Evolutionary conservation across 495 filamentous ascomycete species (phyloP).

Genomic region (Apiosordaria backusii): DNA sequence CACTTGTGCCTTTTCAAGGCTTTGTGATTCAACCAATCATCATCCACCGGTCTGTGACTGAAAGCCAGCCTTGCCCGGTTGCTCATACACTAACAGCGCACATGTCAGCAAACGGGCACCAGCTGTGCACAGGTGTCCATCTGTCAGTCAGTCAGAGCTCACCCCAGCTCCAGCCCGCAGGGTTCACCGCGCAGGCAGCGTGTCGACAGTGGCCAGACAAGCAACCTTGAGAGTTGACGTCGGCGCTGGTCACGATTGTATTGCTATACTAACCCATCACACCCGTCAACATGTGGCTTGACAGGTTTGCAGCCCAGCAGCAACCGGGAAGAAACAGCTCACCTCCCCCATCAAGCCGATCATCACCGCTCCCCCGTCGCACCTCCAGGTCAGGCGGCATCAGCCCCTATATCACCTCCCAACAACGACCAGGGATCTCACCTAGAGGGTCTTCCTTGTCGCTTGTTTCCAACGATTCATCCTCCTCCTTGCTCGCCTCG

Average conservation of each 20-base stretch:
- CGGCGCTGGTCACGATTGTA: slow-evolving; percentile 5
- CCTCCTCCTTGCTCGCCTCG: slow-evolving; percentile 62
- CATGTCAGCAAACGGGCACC: background rate
- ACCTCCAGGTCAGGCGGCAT: slow-evolving; percentile 50
- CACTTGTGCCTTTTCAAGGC: background rate
- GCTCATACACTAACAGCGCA: background rate
- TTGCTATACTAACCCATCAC: background rate
- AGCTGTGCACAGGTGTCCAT: background rate
- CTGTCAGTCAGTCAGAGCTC: background rate
- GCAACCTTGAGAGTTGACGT: background rate
- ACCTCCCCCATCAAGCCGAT: slow-evolving; percentile 54
- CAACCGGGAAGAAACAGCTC: slow-evolving; percentile 54
- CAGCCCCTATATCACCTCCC: slow-evolving; percentile 49
- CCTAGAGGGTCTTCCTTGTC: slow-evolving; percentile 64
- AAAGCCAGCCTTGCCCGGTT: background rate
- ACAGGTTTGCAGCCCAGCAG: slow-evolving; percentile 70
- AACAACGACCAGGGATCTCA: slow-evolving; percentile 55
- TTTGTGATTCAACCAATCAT: background rate
- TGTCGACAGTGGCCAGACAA: background rate
- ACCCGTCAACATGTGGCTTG: slow-evolving; percentile 69
- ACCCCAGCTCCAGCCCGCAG: background rate
- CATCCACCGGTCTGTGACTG: background rate
- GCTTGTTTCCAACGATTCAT: slow-evolving; percentile 67
- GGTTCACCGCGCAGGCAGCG: background rate
- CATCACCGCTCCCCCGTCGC: slow-evolving; percentile 63